Conservation (phyloP, 129 eudicot genomes). For the Chrysanthemum makinoi region DNA sequence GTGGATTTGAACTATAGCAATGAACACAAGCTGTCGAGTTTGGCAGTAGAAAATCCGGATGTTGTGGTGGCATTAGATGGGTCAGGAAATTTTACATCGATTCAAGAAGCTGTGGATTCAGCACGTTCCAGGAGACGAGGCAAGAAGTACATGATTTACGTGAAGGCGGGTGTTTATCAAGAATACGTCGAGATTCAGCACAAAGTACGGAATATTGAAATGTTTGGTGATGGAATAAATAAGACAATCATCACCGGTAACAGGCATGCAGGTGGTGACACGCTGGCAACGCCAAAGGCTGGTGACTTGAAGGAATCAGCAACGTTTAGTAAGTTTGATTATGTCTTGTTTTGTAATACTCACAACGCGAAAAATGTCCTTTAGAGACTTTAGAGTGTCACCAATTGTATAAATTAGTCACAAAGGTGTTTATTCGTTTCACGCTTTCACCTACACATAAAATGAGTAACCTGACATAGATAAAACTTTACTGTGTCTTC, state of each 20-base stretch:
- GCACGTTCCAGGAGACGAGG: background rate
- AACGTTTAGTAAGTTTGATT: constrained; percentile 26
- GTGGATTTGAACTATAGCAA: background rate
- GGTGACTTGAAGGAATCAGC: constrained; percentile 31
- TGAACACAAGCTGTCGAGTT: background rate
- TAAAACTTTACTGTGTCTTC: too few relatives aligned
- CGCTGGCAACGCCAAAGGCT: constrained; percentile 15
- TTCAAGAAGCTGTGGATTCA: constrained; percentile 26
- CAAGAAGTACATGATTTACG: constrained; percentile 46
- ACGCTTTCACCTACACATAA: too few relatives aligned
- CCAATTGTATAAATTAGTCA: too few relatives aligned
- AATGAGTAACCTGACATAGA: too few relatives aligned
- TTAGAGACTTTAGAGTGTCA: too few relatives aligned
- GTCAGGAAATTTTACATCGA: constrained; percentile 23
- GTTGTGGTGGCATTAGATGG: constrained; percentile 33
- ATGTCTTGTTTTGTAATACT: background rate
- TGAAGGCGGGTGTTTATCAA: constrained; percentile 58
- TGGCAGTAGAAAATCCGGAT: background rate
- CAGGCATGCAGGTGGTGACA: constrained; percentile 23
- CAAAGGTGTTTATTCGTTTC: too few relatives aligned
- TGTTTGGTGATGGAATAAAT: constrained; percentile 69
- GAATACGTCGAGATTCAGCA: constrained; percentile 40
- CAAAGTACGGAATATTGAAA: constrained; percentile 28
- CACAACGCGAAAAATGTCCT: too few relatives aligned
- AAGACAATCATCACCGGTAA: constrained; percentile 48